Percentiles rank a stretch among this genome's conserved stretches.
Evolutionary conservation across 2,329 filamentous ascomycete species (phyloP).

Genomic region (Eutypa lata): DNA sequence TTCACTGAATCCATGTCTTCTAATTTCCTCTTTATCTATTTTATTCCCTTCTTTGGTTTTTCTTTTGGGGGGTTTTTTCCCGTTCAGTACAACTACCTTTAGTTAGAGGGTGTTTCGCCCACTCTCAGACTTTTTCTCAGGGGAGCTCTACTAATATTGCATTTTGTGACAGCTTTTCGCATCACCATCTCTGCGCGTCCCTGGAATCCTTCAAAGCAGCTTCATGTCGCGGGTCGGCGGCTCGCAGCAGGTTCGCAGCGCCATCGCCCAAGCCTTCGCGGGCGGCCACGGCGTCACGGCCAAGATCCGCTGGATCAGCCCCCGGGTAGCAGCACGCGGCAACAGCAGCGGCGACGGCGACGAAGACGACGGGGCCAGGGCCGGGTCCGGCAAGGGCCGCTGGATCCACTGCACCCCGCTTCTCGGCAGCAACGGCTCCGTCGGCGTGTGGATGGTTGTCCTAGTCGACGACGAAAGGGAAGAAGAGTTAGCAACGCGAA

Average conservation of each 20-base stretch:
- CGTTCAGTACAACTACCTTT: too few species aligned
- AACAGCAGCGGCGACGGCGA: background rate
- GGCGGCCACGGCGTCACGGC: conserved; percentile 71
- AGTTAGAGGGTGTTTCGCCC: too few species aligned
- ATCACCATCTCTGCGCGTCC: conserved; percentile 63
- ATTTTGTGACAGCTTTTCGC: too few species aligned
- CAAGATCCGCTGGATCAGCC: conserved; percentile 67
- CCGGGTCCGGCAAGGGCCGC: conserved; percentile 59
- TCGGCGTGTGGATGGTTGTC: conserved; percentile 78
- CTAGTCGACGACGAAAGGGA: conserved; percentile 62
- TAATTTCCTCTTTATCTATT: too few species aligned
- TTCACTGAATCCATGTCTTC: background rate
- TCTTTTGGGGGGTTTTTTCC: too few species aligned
- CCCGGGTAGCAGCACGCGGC: conserved; percentile 16
- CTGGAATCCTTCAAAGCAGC: conserved; percentile 62
- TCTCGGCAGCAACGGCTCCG: conserved; percentile 60
- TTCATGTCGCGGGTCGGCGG: conserved; percentile 55
- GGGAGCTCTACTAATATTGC: too few species aligned
- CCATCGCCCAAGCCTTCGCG: conserved; percentile 56
- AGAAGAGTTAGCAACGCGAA: conserved; percentile 4
- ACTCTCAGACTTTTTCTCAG: too few species aligned
- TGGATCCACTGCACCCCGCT: conserved; percentile 80
- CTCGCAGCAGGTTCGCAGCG: conserved; percentile 42
- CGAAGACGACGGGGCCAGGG: conserved; percentile 35
- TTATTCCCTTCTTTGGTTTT: too few species aligned